Conservation (phyloP, 1,139 yeast genomes). For the Pichia sp. region DNA sequence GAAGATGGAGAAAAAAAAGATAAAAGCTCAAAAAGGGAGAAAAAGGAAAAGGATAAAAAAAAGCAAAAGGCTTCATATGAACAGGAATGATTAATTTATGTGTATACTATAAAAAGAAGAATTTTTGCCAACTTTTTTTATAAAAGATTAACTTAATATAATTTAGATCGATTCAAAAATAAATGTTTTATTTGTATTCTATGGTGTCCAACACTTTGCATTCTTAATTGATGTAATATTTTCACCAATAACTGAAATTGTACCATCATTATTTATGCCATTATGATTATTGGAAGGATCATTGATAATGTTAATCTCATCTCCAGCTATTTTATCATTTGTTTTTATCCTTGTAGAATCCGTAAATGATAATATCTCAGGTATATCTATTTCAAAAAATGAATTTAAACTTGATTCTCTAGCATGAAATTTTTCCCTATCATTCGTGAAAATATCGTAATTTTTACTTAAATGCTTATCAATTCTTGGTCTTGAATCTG, state of each 20-base stretch:
- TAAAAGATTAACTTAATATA: too few species aligned
- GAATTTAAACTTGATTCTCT: neutral
- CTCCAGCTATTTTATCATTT: neutral
- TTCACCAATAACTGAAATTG: conserved; percentile 15
- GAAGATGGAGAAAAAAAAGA: conserved; percentile 16
- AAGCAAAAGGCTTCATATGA: conserved; percentile 11
- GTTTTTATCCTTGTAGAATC: neutral
- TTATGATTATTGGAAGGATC: too few species aligned
- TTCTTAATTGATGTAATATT: conserved; percentile 8
- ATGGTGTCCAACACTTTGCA: conserved; percentile 17
- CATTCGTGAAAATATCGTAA: neutral
- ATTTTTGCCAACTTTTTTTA: too few species aligned
- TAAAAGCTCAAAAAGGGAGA: conserved; percentile 14
- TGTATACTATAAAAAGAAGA: conserved; percentile 1
- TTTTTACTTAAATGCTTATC: neutral
- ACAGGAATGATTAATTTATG: neutral
- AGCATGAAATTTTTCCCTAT: neutral
- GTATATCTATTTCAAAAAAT: too few species aligned
- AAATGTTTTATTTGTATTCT: neutral
- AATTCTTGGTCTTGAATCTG: conserved; percentile 5
- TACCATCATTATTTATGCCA: conserved; percentile 4
- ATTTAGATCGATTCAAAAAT: neutral
- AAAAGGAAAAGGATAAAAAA: conserved; percentile 26
- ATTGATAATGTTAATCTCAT: too few species aligned
- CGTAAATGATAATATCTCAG: too few species aligned